These are phyloP conservation scores for Amyloporia xantha DNA, from an alignment of 768 basidiomycete genomes.

Conservation along the genomic window DNA sequence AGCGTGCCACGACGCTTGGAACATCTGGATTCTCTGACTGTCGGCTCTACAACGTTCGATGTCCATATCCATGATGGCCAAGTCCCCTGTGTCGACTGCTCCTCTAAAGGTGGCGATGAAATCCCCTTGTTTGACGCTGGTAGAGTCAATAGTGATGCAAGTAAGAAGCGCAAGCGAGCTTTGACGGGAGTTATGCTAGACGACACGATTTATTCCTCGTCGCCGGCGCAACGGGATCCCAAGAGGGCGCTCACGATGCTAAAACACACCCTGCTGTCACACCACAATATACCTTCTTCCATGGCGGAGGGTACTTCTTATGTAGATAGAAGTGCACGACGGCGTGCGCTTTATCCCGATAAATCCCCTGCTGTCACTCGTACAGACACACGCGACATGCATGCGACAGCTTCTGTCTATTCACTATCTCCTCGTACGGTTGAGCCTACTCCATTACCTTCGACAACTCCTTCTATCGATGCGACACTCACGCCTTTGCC, in stretches of 20 bases:
- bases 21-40: conserved; percentile 58
- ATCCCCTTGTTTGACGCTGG: conserved; percentile 49
- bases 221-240: conserved; percentile 34
- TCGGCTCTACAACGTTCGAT: conserved; percentile 66
- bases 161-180: conserved; percentile 23
- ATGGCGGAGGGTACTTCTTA: conserved; percentile 27
- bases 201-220: neutral
- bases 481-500: conserved; percentile 44
- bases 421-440: too few species aligned
- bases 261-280: conserved; percentile 55
- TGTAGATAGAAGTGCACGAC: conserved; percentile 64
- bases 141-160: conserved; percentile 10
- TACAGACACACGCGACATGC: conserved; percentile 2
- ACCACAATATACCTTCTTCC: conserved; percentile 21
- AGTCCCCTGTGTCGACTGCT: conserved; percentile 58
- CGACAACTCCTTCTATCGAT: conserved; percentile 23
- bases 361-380: conserved; percentile 38
- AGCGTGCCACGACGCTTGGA: conserved; percentile 58
- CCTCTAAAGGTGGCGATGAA: conserved; percentile 42
- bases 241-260: conserved; percentile 63
- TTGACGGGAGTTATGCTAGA: neutral
- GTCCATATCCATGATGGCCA: conserved; percentile 62
- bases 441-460: conserved; percentile 7
- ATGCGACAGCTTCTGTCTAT: too few species aligned
- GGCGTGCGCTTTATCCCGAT: conserved; percentile 51